A percentile compares a stretch with the other conserved stretches of the same genome.
Conservation (phyloP, 805 yeast species). For the Candida broadrunensis region DNA sequence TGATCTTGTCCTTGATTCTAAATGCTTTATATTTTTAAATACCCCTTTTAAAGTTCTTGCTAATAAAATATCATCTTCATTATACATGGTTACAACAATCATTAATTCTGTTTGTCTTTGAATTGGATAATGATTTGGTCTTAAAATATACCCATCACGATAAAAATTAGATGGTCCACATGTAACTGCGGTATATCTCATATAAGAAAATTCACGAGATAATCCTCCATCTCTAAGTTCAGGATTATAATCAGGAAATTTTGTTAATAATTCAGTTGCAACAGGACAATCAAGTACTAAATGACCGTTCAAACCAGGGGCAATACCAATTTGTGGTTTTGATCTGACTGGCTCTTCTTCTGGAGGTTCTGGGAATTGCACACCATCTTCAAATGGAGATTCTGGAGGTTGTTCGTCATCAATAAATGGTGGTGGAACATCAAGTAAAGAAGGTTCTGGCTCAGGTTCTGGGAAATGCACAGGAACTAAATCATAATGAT, state of each 20-base stretch:
- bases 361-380: conserved; percentile 27
- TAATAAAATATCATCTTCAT: conserved; percentile 60
- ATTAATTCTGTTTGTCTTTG: conserved; percentile 58
- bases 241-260: conserved; percentile 37
- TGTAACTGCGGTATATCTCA: conserved; percentile 64
- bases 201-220: conserved; percentile 54
- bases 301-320: conserved; percentile 41
- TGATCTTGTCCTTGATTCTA: conserved; percentile 44
- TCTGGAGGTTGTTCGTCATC: conserved; percentile 13
- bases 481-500: conserved; percentile 34
- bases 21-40: conserved; percentile 60
- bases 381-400: conserved; percentile 29
- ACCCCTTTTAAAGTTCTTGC: conserved; percentile 64
- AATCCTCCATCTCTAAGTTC: conserved; percentile 37
- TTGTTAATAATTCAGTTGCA: conserved; percentile 40
- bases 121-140: conserved; percentile 52
- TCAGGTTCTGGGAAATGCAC: conserved; percentile 20
- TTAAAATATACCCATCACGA: conserved; percentile 51
- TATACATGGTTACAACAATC: conserved; percentile 64
- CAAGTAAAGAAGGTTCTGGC: conserved; percentile 2
- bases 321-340: conserved; percentile 32
- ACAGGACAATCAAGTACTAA: conserved; percentile 47
- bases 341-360: conserved; percentile 31
- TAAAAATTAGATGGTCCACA: conserved; percentile 67
- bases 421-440: conserved; percentile 5